These are phyloP conservation scores for Exophiala sp. DNA, from an alignment of 2,329 filamentous ascomycete genomes.

Conservation along the genomic window DNA sequence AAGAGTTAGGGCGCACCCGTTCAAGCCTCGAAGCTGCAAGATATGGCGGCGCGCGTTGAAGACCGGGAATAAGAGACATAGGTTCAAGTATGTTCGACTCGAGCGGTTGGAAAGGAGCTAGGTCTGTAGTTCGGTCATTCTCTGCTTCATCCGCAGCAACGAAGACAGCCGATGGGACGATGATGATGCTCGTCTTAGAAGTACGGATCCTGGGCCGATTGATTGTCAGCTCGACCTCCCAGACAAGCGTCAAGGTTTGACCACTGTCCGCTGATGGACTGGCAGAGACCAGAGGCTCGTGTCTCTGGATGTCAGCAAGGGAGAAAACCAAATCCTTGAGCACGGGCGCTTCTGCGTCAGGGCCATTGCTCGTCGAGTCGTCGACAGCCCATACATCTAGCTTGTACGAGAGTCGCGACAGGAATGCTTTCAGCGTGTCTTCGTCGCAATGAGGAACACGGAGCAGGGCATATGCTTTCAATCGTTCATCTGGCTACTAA, in stretches of 20 bases:
- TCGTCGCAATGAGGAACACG: constrained; percentile 48
- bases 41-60: constrained; percentile 46
- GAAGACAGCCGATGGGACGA: constrained; percentile 39
- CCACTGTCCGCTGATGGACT: constrained; percentile 40
- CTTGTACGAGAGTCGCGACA: constrained; percentile 46
- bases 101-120: constrained; percentile 50
- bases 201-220: constrained; percentile 47
- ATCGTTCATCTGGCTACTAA: constrained; percentile 50
- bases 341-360: constrained; percentile 29
- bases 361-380: constrained; percentile 33
- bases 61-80: constrained; percentile 46
- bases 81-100: constrained; percentile 54
- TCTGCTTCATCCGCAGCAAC: constrained; percentile 36
- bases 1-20: constrained; percentile 50
- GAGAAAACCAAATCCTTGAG: constrained; percentile 42
- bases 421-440: constrained; percentile 42
- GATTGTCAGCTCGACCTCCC: constrained; percentile 41
- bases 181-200: constrained; percentile 52
- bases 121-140: constrained; percentile 45
- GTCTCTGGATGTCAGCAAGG: constrained; percentile 34
- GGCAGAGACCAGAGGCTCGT: constrained; percentile 42
- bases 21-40: constrained; percentile 54
- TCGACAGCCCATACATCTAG: constrained; percentile 45
- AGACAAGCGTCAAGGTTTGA: constrained; percentile 38
- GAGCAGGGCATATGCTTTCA: constrained; percentile 48